These are phyloP conservation scores for Silene vulgaris DNA, from an alignment of 179 eudicot species.

Conservation along the genomic window DNA sequence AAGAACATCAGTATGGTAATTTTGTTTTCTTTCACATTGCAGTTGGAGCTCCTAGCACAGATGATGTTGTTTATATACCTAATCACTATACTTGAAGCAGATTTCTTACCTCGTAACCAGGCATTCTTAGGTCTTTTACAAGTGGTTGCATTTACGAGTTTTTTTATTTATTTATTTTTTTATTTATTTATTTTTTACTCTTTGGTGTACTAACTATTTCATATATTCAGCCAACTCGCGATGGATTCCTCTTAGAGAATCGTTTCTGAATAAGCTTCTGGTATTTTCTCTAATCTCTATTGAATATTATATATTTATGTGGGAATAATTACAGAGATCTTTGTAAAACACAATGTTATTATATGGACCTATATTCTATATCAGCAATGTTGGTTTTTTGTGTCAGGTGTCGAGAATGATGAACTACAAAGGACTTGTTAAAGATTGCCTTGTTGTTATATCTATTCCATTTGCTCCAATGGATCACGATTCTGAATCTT, in stretches of 20 bases:
- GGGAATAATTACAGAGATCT: neutral
- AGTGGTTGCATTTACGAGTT: neutral
- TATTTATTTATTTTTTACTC: neutral
- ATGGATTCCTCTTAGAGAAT: constrained; percentile 68
- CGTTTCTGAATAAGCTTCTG: constrained; percentile 70
- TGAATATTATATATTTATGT: neutral
- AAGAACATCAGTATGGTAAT: constrained; percentile 7
- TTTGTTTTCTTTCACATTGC: constrained; percentile 18
- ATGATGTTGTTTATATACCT: constrained; percentile 76
- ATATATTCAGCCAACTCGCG: constrained; percentile 49
- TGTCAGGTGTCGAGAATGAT: constrained; percentile 77
- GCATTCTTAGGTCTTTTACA: constrained; percentile 46
- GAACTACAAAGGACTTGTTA: constrained; percentile 61
- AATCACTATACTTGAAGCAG: constrained; percentile 61
- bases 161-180: neutral
- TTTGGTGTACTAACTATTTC: constrained; percentile 20
- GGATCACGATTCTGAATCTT: constrained; percentile 26
- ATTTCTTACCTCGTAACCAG: constrained; percentile 59
- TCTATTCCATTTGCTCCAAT: constrained; percentile 31
- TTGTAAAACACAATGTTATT: neutral
- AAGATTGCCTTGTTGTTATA: constrained; percentile 48
- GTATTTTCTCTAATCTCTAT: constrained; percentile 35
- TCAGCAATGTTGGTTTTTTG: constrained; percentile 11
- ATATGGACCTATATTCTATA: neutral
- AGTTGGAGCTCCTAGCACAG: constrained; percentile 54